Evolutionary conservation across 805 yeast genomes (phyloP).

Genomic region (Dipodascus albidus): DNA sequence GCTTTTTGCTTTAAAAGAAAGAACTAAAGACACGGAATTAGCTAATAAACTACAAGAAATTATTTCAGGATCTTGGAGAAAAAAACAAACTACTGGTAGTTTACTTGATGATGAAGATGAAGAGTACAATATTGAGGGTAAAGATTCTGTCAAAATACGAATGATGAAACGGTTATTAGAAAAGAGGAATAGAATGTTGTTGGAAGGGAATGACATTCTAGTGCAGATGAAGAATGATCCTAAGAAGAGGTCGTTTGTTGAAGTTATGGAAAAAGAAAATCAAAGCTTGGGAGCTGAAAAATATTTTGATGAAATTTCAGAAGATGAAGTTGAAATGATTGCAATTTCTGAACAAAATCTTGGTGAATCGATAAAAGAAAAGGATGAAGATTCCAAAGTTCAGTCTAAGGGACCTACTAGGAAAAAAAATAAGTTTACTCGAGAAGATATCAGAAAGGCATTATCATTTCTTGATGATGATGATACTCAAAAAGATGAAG

Average conservation of each 20-base stretch:
- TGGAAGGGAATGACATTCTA: not conserved
- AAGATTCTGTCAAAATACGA: not conserved
- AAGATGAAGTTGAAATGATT: not conserved
- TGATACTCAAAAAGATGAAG: not conserved
- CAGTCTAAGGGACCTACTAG: not conserved
- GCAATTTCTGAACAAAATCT: not conserved
- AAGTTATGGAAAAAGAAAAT: not conserved
- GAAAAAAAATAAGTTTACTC: not conserved
- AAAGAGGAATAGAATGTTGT: not conserved
- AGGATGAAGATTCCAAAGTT: not conserved
- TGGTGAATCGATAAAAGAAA: not conserved
- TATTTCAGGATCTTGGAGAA: slow-evolving; percentile 16
- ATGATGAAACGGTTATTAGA: not conserved
- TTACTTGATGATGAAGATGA: slow-evolving; percentile 8
- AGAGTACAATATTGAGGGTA: not conserved
- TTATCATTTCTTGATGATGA: not conserved
- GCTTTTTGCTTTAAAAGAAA: slow-evolving; percentile 13
- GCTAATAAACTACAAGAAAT: slow-evolving; percentile 17
- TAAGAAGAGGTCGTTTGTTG: not conserved
- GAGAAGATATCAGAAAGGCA: not conserved
- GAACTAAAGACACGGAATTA: slow-evolving; percentile 13
- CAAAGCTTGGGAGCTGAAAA: not conserved
- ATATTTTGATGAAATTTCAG: not conserved
- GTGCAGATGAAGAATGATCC: not conserved
- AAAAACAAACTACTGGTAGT: slow-evolving; percentile 3